These are phyloP conservation scores for Tetrapisispora nanseiensis DNA, from an alignment of 805 yeast species.

Conservation along the genomic window DNA sequence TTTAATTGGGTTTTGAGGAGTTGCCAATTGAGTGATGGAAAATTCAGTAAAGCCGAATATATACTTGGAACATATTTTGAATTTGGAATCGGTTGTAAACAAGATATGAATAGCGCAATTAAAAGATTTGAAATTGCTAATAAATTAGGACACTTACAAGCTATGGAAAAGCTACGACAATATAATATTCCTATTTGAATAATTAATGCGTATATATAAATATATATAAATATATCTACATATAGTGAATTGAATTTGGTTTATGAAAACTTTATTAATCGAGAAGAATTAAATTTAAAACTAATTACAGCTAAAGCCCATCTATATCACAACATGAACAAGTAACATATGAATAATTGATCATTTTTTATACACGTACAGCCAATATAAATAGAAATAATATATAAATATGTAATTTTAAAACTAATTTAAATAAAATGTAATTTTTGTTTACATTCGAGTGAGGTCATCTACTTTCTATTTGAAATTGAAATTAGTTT, in stretches of 20 bases:
- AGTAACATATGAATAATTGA: background rate
- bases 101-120: conserved; percentile 35
- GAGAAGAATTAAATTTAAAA: background rate
- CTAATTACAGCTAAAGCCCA: no score
- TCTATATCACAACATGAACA: background rate
- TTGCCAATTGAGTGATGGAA: conserved; percentile 39
- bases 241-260: no score
- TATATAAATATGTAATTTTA: background rate
- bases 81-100: conserved; percentile 49
- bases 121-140: conserved; percentile 52
- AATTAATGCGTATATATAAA: background rate
- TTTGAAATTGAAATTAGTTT: background rate
- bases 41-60: conserved; percentile 53
- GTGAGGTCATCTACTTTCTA: background rate
- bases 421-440: background rate
- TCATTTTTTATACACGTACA: background rate
- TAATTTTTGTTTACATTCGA: background rate
- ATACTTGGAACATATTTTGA: conserved; percentile 62
- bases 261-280: background rate
- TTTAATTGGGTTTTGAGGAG: conserved; percentile 56
- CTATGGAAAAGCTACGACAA: conserved; percentile 24
- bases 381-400: background rate
- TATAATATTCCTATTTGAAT: background rate
- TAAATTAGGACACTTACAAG: conserved; percentile 50
- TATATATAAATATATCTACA: background rate